These are phyloP conservation scores for Gossypium davidsonii DNA, from an alignment of 441 rosid species.

Conservation along the genomic window DNA sequence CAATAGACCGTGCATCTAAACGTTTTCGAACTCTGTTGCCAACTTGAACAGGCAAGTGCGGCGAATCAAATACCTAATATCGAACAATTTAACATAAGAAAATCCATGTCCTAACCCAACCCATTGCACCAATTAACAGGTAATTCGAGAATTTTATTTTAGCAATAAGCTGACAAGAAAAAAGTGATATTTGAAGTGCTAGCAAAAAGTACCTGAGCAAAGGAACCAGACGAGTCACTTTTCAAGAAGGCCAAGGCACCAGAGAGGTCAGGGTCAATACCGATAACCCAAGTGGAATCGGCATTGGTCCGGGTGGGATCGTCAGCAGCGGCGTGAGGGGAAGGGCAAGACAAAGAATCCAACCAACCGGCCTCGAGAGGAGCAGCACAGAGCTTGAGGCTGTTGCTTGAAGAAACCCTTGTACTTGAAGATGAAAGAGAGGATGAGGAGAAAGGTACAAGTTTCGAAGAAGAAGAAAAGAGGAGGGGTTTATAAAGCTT, in stretches of 20 bases:
- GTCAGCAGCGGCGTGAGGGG: slow-evolving; percentile 4
- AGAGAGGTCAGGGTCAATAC: slow-evolving; percentile 75
- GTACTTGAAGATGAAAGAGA: neutral
- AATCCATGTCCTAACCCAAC: neutral
- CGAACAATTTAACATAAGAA: neutral
- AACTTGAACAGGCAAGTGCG: slow-evolving; percentile 53
- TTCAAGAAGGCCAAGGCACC: slow-evolving; percentile 73
- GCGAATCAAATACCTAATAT: slow-evolving; percentile 71
- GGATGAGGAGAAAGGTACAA: slow-evolving; percentile 13
- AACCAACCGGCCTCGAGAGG: slow-evolving; percentile 64
- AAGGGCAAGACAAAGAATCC: slow-evolving; percentile 58
- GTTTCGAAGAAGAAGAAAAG: neutral
- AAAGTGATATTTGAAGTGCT: neutral
- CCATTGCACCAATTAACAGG: neutral
- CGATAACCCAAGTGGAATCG: slow-evolving; percentile 47
- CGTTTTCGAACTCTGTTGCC: slow-evolving; percentile 65
- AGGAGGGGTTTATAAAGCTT: slow-evolving; percentile 24
- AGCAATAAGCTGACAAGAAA: neutral
- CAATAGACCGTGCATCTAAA: slow-evolving; percentile 65
- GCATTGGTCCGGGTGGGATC: slow-evolving; percentile 10
- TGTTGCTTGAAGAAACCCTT: neutral
- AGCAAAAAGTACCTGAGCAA: slow-evolving; percentile 47
- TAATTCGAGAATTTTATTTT: neutral
- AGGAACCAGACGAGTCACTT: slow-evolving; percentile 34
- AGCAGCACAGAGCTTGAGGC: slow-evolving; percentile 29